phyloP scores from a whole-genome alignment of 2,329 filamentous ascomycete genomes.

The Penicillium sp. region DNA sequence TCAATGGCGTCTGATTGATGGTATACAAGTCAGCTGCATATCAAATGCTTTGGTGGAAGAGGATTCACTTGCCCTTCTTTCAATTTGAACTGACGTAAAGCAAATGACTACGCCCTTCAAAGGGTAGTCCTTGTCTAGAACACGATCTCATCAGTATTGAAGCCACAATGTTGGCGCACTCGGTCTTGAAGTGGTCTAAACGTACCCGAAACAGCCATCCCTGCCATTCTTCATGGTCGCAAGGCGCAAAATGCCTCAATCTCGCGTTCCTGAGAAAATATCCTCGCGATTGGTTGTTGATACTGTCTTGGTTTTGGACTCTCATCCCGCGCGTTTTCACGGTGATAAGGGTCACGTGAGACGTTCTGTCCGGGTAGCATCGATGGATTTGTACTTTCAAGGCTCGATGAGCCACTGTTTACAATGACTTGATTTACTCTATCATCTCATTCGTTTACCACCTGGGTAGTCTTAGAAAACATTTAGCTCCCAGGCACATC shows the following conservation, averaged over 20 bases:
- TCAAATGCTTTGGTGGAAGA: neutral
- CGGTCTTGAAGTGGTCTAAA: neutral
- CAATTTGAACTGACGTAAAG: constrained; percentile 80
- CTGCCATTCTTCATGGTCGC: constrained; percentile 45
- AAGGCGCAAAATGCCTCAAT: neutral
- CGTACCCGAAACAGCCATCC: constrained; percentile 37
- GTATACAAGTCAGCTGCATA: constrained; percentile 8
- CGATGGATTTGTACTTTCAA: too few species aligned
- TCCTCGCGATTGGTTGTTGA: neutral
- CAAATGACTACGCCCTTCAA: constrained; percentile 76
- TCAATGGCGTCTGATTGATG: constrained; percentile 40
- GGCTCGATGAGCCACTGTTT: too few species aligned
- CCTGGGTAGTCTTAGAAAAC: too few species aligned
- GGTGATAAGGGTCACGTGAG: constrained; percentile 19
- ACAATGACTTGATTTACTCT: too few species aligned
- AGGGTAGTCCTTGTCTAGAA: constrained; percentile 60
- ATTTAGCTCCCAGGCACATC: too few species aligned
- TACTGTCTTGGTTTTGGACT: neutral
- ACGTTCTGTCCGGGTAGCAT: too few species aligned
- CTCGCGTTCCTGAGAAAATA: neutral
- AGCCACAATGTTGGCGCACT: neutral
- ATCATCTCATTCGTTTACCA: too few species aligned
- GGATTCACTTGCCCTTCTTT: constrained; percentile 64
- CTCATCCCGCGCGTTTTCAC: constrained; percentile 18
- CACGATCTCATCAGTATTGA: constrained; percentile 19